Conservation (phyloP, 1,284 basidiomycete genomes). For the Tylopilus sp. region DNA sequence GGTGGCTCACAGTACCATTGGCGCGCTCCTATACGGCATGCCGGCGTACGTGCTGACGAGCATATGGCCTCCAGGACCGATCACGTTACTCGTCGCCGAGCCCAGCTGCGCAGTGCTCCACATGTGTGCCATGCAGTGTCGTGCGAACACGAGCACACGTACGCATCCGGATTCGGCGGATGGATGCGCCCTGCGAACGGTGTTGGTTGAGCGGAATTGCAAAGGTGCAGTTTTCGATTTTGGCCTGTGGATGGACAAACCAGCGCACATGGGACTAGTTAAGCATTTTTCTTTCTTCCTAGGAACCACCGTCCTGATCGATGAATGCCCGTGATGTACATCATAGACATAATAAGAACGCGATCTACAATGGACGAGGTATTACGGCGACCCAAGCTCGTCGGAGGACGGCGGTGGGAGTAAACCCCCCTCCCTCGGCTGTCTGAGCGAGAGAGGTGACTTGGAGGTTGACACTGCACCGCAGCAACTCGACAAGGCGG, state of each 20-base stretch:
- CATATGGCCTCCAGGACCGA: neutral
- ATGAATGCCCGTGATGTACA: too few relatives aligned
- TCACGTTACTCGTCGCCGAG: neutral
- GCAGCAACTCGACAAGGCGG: too few relatives aligned
- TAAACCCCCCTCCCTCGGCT: neutral
- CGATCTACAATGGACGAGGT: neutral
- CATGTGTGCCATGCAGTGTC: neutral
- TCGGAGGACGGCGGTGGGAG: neutral
- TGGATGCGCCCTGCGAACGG: neutral
- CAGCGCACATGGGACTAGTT: too few relatives aligned
- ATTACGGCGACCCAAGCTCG: neutral
- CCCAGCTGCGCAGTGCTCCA: slow-evolving; percentile 1
- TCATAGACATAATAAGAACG: neutral
- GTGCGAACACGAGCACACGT: neutral
- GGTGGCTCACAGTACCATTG: neutral
- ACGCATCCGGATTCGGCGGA: neutral
- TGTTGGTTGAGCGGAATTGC: too few relatives aligned
- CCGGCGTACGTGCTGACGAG: neutral
- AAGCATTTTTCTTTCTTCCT: too few relatives aligned
- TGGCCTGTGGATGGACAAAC: too few relatives aligned
- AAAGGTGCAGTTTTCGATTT: too few relatives aligned
- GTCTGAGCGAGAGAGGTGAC: neutral
- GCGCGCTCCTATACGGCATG: neutral
- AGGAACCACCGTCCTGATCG: too few relatives aligned
- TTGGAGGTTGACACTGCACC: neutral